Evolutionary conservation across 805 yeast genomes (phyloP), one percentile per base, ranked within the genome.

Genomic region (Candida silvicultrix): DNA sequence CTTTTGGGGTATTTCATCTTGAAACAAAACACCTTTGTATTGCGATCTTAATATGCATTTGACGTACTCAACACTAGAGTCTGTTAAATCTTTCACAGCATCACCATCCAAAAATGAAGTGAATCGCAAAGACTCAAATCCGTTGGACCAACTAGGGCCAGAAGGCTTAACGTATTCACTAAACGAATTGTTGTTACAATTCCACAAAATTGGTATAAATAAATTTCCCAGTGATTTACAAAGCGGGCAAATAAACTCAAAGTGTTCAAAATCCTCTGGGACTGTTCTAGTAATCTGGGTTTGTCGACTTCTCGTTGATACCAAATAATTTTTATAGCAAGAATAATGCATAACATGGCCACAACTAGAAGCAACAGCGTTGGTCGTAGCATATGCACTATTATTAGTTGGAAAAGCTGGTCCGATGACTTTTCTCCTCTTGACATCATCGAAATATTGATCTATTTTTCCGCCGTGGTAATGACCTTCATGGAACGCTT

Each of bases 281-380:
- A 82, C 71, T 42, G 90, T 87, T 58, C 95, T 73, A 0, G 96
- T 86, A 31, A 89, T 78, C 58, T 89, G 95, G 16, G 74, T 78
- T 54, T 77, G 80, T 15, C 83, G 73, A 7, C 72, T 64, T 43
- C 77, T 68, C 38, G 75, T 71, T n/a, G 82, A 75, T 29, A 71
- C 69, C 57, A 84, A 63, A 57, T 80, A 86, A 47, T 80, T 80
- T 44, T 78, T 64, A 56, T 83, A 84, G 60, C 99, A 92, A 16
- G 77, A 71, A 49, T 77, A 80, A 63, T 92, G 99, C 82, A 92
- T 84, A 2, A 96, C 95, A 65, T 92, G 99, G 1, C 97, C 95
- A 68, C 99, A 92, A 43, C 95, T 83, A 49, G 80, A 76, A 3
- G 83, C 70, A 1, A 64, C 47, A 50, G 51, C 38, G 44, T 47